A percentile compares a stretch with the other conserved stretches of the same genome.
Conservation (phyloP, 1,284 basidiomycete species). For the Leccinum pachyderme region DNA sequence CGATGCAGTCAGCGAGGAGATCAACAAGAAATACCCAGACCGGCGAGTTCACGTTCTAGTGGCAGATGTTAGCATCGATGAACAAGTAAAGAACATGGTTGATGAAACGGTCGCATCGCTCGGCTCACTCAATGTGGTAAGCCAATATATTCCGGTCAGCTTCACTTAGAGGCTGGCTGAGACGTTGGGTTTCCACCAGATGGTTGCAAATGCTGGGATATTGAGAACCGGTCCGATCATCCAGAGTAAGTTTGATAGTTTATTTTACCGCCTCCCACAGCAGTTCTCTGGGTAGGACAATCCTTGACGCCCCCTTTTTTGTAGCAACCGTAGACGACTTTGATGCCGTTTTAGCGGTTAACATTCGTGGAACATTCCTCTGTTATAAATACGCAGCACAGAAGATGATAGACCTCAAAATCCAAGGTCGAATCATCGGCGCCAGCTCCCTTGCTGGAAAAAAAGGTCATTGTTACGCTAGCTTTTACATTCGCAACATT, state of each 20-base stretch:
- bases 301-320: not conserved
- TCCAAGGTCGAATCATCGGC: constrained; percentile 40
- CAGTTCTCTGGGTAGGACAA: not conserved
- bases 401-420: constrained; percentile 39
- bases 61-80: constrained; percentile 37
- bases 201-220: constrained; percentile 41
- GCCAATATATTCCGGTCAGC: constrained; percentile 4
- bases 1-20: constrained; percentile 25
- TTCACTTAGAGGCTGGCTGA: not conserved
- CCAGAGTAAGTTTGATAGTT: constrained; percentile 22
- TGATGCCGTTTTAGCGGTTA: constrained; percentile 32
- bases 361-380: constrained; percentile 35
- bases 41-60: constrained; percentile 22
- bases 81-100: constrained; percentile 38
- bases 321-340: constrained; percentile 26
- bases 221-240: constrained; percentile 21
- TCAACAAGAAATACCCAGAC: constrained; percentile 21
- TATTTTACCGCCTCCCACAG: not conserved
- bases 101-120: constrained; percentile 29
- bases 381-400: constrained; percentile 40
- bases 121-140: constrained; percentile 39
- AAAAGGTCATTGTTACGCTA: constrained; percentile 20
- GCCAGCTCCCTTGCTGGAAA: constrained; percentile 37
- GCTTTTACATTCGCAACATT: not conserved
- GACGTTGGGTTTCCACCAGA: constrained; percentile 19